Evolutionary conservation across 257 asterid species (phyloP), one percentile per base, ranked within the genome.

Genomic region (Plectranthus barbatus): DNA sequence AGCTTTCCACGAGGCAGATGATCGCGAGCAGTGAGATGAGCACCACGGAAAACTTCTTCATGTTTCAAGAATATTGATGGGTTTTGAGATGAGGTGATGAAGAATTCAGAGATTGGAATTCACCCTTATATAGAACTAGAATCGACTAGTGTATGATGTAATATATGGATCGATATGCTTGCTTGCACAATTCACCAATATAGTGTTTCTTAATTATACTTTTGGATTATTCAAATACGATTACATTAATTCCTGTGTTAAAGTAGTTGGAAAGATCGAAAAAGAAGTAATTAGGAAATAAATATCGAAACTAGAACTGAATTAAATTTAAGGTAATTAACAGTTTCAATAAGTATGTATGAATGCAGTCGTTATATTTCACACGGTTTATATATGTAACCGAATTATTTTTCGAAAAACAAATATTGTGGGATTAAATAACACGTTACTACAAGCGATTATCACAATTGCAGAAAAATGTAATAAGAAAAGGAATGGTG

Each of bases 61-160:
- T 66, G 5, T 19, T 70, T 50, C 15, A 55, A 54, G 57, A 66
- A 56, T 69, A n/a, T 42, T 26, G 40, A 51, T 4, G 73, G 34
- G 14, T 50, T 52, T 57, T 72, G 54, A 51, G n/a, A 70, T 73
- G 53, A 24, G 60, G 34, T 55, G n/a, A 70, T 73, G 53, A 24
- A 65, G 34, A 29, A 10, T 61, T 58, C 42, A 15, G 56, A 21
- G 80, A 70, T 33, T 34, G 57, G 37, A 59, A 67, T 62, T n/a
- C 40, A 11, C 41, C 56, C 59, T 82, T 88, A 71, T 75, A 88
- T 84, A 86, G 88, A 79, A 6, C 61, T 62, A 45, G 2, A 26
- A 34, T 29, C 6, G 49, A 18, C 15, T 33, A 15, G 12, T 60
- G 9, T n/a, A n/a, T 45, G 60, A 24, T 33, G 61, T 17, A 34